phyloP scores from a whole-genome alignment of 768 basidiomycete species.

The Dentipellis fragilis region DNA sequence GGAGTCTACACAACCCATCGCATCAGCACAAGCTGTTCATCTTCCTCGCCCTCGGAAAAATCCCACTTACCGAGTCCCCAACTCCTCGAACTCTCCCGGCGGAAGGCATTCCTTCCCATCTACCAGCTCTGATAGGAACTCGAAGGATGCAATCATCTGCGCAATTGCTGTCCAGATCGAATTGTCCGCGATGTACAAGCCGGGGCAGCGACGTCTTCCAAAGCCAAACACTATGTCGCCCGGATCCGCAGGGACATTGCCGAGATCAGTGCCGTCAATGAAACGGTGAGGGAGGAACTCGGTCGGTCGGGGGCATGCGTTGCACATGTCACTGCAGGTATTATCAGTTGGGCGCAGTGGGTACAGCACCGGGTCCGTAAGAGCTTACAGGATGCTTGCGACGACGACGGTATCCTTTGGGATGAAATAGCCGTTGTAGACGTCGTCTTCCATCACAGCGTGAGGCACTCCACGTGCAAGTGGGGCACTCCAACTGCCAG shows the following conservation, averaged over 20 bases:
- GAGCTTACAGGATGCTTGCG: background rate
- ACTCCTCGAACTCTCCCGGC: constrained; percentile 24
- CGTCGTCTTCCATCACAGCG: constrained; percentile 1
- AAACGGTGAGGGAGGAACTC: constrained; percentile 47
- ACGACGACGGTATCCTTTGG: background rate
- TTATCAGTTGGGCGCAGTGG: background rate
- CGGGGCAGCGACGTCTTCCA: constrained; percentile 47
- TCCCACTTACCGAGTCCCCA: background rate
- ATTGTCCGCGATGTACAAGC: constrained; percentile 49
- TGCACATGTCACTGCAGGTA: constrained; percentile 28
- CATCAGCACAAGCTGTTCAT: no score
- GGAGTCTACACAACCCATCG: background rate
- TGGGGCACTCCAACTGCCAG: background rate
- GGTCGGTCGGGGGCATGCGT: constrained; percentile 39
- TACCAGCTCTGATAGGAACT: constrained; percentile 36
- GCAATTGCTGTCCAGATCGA: constrained; percentile 51
- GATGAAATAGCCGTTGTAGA: background rate
- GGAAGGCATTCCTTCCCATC: constrained; percentile 13
- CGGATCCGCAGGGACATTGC: constrained; percentile 28
- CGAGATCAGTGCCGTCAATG: constrained; percentile 14
- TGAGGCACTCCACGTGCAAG: background rate
- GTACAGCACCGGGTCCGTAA: background rate
- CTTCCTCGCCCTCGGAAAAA: no score
- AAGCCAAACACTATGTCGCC: constrained; percentile 37
- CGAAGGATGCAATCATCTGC: constrained; percentile 45